A percentile compares a stretch with the other conserved stretches of the same genome.
These are phyloP conservation scores for Blumeria hordei DNA, from an alignment of 2,329 filamentous ascomycete species.

Conservation along the genomic window DNA sequence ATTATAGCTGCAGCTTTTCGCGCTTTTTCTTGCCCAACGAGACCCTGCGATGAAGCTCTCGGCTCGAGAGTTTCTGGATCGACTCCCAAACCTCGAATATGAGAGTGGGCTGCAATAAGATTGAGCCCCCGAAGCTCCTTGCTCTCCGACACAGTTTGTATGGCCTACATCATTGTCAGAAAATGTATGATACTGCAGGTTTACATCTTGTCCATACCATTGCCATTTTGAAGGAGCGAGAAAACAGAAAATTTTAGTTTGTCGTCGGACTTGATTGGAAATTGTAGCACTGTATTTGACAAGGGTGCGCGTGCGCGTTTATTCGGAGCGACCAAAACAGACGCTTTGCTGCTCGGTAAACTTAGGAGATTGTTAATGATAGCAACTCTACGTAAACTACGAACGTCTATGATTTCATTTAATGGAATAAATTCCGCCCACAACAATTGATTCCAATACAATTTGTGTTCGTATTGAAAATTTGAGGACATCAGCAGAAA, in stretches of 20 bases:
- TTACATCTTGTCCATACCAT: slow-evolving; percentile 7
- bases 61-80: slow-evolving; percentile 80
- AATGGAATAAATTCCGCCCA: too few species aligned
- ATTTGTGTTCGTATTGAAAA: too few species aligned
- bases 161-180: slow-evolving; percentile 21
- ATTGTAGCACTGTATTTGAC: too few species aligned
- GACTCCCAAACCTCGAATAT: slow-evolving; percentile 87
- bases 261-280: too few species aligned
- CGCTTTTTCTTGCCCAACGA: slow-evolving; percentile 90
- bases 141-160: slow-evolving; percentile 73
- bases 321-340: too few species aligned
- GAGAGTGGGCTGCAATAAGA: slow-evolving; percentile 93
- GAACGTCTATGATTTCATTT: too few species aligned
- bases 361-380: too few species aligned
- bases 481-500: too few species aligned
- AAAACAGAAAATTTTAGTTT: background rate
- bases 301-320: too few species aligned
- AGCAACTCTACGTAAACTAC: too few species aligned
- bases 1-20: slow-evolving; percentile 91
- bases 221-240: slow-evolving; percentile 8
- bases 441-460: too few species aligned
- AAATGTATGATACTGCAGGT: background rate
- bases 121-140: slow-evolving; percentile 93
- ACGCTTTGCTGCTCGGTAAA: too few species aligned
- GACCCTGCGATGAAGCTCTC: slow-evolving; percentile 61